Base-by-base conservation (phyloP, 169 alveolate genomes). In the Babesia bigemina region DNA sequence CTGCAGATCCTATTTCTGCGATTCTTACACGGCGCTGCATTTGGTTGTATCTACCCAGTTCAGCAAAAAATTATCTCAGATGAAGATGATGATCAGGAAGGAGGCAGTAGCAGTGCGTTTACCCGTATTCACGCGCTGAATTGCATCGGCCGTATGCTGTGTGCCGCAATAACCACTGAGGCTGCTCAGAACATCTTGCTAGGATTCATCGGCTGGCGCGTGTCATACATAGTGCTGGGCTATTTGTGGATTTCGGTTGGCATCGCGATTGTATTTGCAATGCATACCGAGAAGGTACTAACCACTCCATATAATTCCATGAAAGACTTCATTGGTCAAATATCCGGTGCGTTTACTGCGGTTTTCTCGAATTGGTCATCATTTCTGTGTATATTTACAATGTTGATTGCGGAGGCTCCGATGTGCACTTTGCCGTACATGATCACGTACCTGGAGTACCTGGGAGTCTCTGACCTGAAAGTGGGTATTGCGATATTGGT, bases 371-470 rank as follows among this genome's bases (percentile, higher is more conserved):
- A 57, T 24, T 9, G 56, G 39, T 59, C 87, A 12, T 79, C 87
- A 10, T 12, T 17, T 0, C 29, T 78, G 14, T 22, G 58, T 42
- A 42, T 70, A n/a, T 47, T 85, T 28, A 48, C 72, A 52, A 70
- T 90, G 60, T 69, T 93, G 70, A 77, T 92, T 26, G 93, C 96
- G n/a, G 92, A 96, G 22, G 92, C 93, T 33, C 97, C 98, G 24
- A 93, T 95, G 94, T 66, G 92, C 56, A 94, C 97, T 33, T 82
- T 94, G 53, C 84, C 94, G 56, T 95, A 93, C 84, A 93, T 92
- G 84, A 91, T 95, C n/a, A 86, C 93, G 95, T 92, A 87, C 84
- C 81, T 94, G 60, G 97, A 95, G 81, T 95, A 95, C 77, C 82
- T 95, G 72, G 96, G 95, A 22, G 83, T 95, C 67, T 63, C 93